Evolutionary conservation across 2,329 filamentous ascomycete species (phyloP).

Genomic region (Ceratocystis destructans): DNA sequence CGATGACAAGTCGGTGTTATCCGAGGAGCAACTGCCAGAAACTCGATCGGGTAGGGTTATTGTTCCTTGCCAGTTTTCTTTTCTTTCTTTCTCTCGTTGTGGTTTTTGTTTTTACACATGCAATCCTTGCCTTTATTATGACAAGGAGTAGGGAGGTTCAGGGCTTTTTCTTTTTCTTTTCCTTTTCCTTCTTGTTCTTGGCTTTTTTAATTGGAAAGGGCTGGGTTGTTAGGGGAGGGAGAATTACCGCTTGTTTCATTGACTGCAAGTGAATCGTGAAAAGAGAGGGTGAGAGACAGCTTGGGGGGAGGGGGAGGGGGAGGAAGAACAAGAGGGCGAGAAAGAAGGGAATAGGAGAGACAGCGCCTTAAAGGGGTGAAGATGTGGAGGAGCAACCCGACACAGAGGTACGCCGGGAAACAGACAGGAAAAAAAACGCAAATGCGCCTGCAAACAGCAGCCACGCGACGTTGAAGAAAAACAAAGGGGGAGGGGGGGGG

Average conservation of each 20-base stretch:
- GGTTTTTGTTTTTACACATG: background rate
- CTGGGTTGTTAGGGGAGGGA: too few species aligned
- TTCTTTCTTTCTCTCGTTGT: background rate
- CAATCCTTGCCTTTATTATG: too few species aligned
- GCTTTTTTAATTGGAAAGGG: too few species aligned
- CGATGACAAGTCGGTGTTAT: conserved; percentile 5
- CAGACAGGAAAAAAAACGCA: background rate
- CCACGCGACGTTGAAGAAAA: conserved; percentile 4
- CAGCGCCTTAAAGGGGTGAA: background rate
- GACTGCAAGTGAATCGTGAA: too few species aligned
- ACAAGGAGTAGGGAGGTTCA: too few species aligned
- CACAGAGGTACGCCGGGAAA: background rate
- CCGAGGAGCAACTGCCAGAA: background rate
- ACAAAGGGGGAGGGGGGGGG: background rate
- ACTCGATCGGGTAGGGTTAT: conserved; percentile 1
- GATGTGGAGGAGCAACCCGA: background rate
- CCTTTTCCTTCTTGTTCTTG: too few species aligned
- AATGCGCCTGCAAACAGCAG: background rate
- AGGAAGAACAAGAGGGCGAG: background rate
- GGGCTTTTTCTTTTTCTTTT: too few species aligned
- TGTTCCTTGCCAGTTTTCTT: background rate
- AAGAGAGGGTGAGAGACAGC: too few species aligned
- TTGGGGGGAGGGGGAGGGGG: too few species aligned
- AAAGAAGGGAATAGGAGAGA: background rate
- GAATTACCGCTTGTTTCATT: too few species aligned